Percentiles rank a stretch among this genome's conserved stretches.
phyloP scores from a whole-genome alignment of 108 stramenopile genomes.

The Fistulifera pelliculosa region DNA sequence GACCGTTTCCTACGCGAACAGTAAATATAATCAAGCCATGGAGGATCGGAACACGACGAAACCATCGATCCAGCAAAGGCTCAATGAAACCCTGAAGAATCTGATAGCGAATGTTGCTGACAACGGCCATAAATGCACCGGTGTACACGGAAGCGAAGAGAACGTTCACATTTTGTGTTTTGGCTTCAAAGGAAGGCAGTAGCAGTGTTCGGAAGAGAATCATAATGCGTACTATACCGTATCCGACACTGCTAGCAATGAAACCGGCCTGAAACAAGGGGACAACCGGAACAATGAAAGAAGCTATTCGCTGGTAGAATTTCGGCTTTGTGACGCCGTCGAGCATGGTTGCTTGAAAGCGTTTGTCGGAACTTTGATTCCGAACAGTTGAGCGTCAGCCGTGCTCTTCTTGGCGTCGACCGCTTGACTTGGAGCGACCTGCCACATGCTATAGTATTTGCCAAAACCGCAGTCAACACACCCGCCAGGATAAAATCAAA shows the following conservation, averaged over 20 bases:
- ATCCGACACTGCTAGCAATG: constrained; percentile 57
- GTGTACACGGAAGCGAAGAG: constrained; percentile 57
- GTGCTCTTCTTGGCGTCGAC: constrained; percentile 1
- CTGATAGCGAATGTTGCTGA: constrained; percentile 76
- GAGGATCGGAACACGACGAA: constrained; percentile 20
- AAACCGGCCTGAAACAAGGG: constrained; percentile 62
- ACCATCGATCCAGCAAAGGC: constrained; percentile 46
- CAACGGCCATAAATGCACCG: constrained; percentile 58
- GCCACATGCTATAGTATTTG: constrained; percentile 69
- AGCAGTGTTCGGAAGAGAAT: constrained; percentile 33
- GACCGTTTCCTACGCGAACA: constrained; percentile 57
- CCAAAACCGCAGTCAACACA: constrained; percentile 66
- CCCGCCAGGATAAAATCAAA: constrained; percentile 75
- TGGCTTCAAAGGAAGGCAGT: constrained; percentile 31
- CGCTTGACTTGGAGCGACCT: constrained; percentile 38
- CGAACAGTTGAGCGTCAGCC: constrained; percentile 11
- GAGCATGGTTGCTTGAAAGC: constrained; percentile 48
- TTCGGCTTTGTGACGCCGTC: constrained; percentile 52
- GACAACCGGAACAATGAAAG: constrained; percentile 51
- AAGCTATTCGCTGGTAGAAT: constrained; percentile 27
- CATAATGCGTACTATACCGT: constrained; percentile 44
- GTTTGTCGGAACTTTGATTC: constrained; percentile 54
- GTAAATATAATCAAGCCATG: constrained; percentile 23
- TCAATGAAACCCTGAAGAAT: constrained; percentile 72
- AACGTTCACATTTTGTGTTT: constrained; percentile 46